Base-by-base conservation (phyloP, 2,329 filamentous ascomycete species). In the Fusarium temperatum region DNA sequence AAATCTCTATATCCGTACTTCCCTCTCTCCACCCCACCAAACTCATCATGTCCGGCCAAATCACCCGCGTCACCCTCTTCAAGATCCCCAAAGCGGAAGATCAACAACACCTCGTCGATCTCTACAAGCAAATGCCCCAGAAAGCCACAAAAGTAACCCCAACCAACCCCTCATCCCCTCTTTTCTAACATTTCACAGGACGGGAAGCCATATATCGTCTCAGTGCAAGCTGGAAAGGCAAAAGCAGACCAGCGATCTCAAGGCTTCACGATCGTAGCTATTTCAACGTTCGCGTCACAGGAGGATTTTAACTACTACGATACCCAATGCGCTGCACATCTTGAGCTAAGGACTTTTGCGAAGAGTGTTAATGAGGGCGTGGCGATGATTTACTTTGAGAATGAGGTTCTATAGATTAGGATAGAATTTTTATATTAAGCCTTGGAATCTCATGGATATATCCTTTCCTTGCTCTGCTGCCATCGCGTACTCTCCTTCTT, bases 291-390 rank as follows among this genome's bases (percentile, higher is more conserved):
- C 71, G 83, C 84, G 5, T 88, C 85, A 2, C 74, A 86, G 28
- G 89, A 89, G 7, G 90, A 91, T 63, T 89, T 92, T 85, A 83
- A 86, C 22, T 92, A 87, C 76, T 92, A 91, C 77, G 90, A 92
- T 74, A 84, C 84, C 5, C 83, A 80, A 41, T 83, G 81, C 44
- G 67, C 74, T 1, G 80, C 80, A 0, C 82, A 83, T 38, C 73
- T 74, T 2, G 77, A 82, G 38, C 66, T 83, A 15, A 81, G 79
- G 64, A 59, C 45, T 0, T 79, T 81, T 55, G 81, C 81, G 0
- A 81, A 80, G 75, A 71, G 64, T 4, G 75, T 80, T 8, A 75
- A 82, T 14, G 68, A 81, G 45, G 81, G 80, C 5, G 75, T 85
- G 7, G 87, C 89, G 42, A 91, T 88, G 77, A 89, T 89, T 47